Base-by-base conservation (phyloP, 495 filamentous ascomycete species). In the Sabuloglossum arenarium region DNA sequence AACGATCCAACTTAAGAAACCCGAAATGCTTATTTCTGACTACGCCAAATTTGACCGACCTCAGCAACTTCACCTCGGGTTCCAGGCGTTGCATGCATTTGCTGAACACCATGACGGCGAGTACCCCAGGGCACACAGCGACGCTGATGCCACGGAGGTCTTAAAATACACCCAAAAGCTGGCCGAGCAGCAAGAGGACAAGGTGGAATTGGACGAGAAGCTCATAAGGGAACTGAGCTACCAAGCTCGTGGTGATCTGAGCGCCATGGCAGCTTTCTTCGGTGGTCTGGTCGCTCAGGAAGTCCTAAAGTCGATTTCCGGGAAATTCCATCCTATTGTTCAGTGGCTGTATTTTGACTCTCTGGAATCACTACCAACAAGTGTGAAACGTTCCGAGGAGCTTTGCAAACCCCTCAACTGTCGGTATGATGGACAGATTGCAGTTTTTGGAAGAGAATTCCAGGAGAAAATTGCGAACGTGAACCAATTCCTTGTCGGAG, bases 321-420 rank as follows among this genome's bases (percentile, higher is more conserved):
- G 90, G 60, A 99, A 99, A 68, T 99, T 99, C 70, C 76, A 84
- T 60, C 93, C 93, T 4, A 80, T 96, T 57, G 75, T 84, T 57
- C 93, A 97, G 66, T 94, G 83, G 76, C 75, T 97, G 60, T 99
- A 99, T 72, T 91, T 99, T 60, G 91, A 99, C 68, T 93, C 93
- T 6, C 72, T 99, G 46, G 93, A 99, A 70, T 94, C 91, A 24
- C 76, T 99, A 37, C 89, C 93, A 14, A 71, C 78, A 6, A 83
- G 78, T 5, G 71, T 69, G 25, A 71, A 74, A 54, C 82, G 93
- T 56, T 88, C 82, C 1, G 88, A 94, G 67, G 87, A 94, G 64
- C 72, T 79, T 49, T 97, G 91, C 76, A 81, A 84, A 63, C 91
- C 91, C 25, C 71, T 75, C 19, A 82, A 81, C 30, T 79, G 79